Base-by-base conservation (phyloP, 2,329 filamentous ascomycete species). In the Lachnellula suecica region DNA sequence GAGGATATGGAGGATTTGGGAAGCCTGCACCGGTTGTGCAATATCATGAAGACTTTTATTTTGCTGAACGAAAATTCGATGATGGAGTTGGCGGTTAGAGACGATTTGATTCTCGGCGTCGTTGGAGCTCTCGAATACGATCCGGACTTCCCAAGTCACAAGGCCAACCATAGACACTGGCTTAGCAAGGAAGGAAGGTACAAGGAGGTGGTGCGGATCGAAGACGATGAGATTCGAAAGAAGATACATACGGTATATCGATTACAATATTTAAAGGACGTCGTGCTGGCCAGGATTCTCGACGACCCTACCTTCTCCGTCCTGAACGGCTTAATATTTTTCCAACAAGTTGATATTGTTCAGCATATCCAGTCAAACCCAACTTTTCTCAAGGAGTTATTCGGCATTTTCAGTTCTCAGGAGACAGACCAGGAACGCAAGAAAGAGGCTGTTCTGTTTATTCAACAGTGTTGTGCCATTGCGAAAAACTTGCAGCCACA, bases 201-300 rank as follows among this genome's bases (percentile, higher is more conserved):
- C 71, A 97, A 96, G 71, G 93, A 99, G 75, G 94, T 99, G 11
- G 92, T 99, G 17, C 87, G 83, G 49, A 97, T 99, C 62, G 87
- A 92, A 62, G 90, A 97, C 63, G 80, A 85, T 5, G 74, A 81
- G 47, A 89, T 97, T 58, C 84, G 87, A 61, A 86, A 83, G 63
- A 97, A 97, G 75, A 97, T 99, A 35, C 92, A 97, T 67, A 91
- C 92, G 70, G 97, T 94, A 1, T 97, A 97, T 74, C 89, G 94
- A 35, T 75, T 99, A 29, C 92, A 96, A 67, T 99, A 99, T 68
- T 79, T 99, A 49, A 99, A 97, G 70, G 94, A 99, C 65, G 94
- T 99, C n/a, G 93, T 97, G 1, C 81, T 99, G 40, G 94, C 94
- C 25, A 85, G 94, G 57, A 97, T 99, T 58, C 79, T 99, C 56